Evolutionary conservation across 2,329 filamentous ascomycete species (phyloP), one percentile per base, ranked within the genome.

Genomic region (Aspergillus sp.): DNA sequence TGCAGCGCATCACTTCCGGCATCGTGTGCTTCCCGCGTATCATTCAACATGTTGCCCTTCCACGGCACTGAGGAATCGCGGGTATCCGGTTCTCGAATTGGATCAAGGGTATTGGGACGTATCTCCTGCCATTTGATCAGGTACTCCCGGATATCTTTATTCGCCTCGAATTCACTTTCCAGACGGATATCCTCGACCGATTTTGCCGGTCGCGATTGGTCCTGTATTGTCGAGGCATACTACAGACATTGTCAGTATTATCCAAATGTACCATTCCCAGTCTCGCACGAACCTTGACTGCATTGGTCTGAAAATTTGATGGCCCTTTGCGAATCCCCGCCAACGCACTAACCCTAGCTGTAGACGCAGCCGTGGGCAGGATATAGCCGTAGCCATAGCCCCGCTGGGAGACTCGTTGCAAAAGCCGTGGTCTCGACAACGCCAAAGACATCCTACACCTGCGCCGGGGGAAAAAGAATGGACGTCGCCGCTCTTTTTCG

Each of bases 121-220:
- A 48, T 54, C 7, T 58, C 55, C 48, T 67, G 64, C 70, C 70
- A 73, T 60, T 64, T 63, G 41, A 53, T 53, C 19, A 73, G 53
- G 45, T 72, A 71, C n/a, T 63, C 54, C 43, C 67, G 62, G 29
- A 73, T 70, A 47, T 70, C 59, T 34, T 59, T 60, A 42, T 64
- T 61, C 30, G 58, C 54, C 47, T 66, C 63, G 32, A 69, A 59
- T 48, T 70, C 66, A 41, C 54, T 58, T 42, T 61, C 52, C 5
- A 56, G 50, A 9, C 60, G 57, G 34, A 62, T 58, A 44, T 65
- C 53, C 42, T 61, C 55, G 41, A 61, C 48, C 4, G 54, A 55
- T 7, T 52, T 43, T 19, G 47, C 46, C 27, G 48, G 19, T 26
- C 41, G 35, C 3, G 47, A 7, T 7, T 44, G 29, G 30, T 52